These are phyloP conservation scores for Termitomyces sp. DNA, from an alignment of 768 basidiomycete species.

Conservation along the genomic window DNA sequence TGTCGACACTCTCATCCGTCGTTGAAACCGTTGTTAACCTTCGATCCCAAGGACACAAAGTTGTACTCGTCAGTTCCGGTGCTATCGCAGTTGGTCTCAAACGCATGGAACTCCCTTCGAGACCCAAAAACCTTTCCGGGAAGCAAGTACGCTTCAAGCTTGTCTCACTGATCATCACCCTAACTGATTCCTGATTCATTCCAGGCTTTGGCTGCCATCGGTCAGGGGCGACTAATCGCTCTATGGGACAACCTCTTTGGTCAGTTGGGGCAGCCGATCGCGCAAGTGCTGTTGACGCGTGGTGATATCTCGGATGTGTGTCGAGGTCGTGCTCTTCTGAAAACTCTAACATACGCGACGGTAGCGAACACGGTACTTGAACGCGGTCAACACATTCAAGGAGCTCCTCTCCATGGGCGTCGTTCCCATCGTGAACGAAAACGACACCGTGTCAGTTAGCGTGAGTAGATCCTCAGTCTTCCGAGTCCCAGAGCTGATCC, in stretches of 20 bases:
- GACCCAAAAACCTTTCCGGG: slow-evolving; percentile 82
- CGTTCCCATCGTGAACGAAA: slow-evolving; percentile 98
- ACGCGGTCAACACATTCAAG: slow-evolving; percentile 93
- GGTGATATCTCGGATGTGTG: slow-evolving; percentile 96
- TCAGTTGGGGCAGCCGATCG: slow-evolving; percentile 92
- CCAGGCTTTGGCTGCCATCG: slow-evolving; percentile 94
- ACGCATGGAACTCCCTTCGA: slow-evolving; percentile 79
- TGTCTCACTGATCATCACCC: not conserved
- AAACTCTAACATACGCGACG: slow-evolving; percentile 23
- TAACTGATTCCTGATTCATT: slow-evolving; percentile 4
- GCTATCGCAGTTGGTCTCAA: slow-evolving; percentile 97
- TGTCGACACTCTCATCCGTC: slow-evolving; percentile 87
- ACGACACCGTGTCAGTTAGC: slow-evolving; percentile 97
- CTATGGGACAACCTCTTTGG: slow-evolving; percentile 97
- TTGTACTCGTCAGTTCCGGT: slow-evolving; percentile 94
- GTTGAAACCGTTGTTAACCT: slow-evolving; percentile 89
- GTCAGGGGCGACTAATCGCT: slow-evolving; percentile 94
- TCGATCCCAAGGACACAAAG: slow-evolving; percentile 81
- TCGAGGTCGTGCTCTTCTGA: slow-evolving; percentile 18
- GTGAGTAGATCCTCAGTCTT: slow-evolving; percentile 48
- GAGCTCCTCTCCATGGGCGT: slow-evolving; percentile 93
- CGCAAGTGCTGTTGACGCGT: slow-evolving; percentile 90
- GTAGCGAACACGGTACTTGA: slow-evolving; percentile 91
- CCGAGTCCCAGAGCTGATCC: not conserved
- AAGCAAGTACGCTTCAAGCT: slow-evolving; percentile 69